A percentile compares a stretch with the other conserved stretches of the same genome.
Conservation (phyloP, 208 protist genomes). For the Acanthamoeba quina region DNA sequence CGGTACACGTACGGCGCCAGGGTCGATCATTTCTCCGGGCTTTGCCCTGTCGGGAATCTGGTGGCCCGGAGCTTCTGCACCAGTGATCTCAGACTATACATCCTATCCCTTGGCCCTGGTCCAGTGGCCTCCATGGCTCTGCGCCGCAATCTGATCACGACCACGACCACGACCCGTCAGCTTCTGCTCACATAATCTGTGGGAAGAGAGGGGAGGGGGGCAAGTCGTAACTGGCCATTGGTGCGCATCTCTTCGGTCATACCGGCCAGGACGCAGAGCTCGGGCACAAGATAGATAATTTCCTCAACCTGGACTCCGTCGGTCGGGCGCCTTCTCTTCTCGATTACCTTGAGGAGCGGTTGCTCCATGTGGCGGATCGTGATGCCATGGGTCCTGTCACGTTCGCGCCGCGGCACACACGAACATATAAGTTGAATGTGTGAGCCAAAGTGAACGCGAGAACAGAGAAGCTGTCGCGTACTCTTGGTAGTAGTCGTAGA, state of each 20-base stretch:
- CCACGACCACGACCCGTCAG: not conserved
- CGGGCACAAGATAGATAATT: not conserved
- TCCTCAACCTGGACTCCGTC: not conserved
- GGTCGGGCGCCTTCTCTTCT: not conserved
- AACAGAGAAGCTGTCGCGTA: not conserved
- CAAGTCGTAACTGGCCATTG: not conserved
- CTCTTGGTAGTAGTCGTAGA: not conserved
- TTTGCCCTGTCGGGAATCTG: not conserved
- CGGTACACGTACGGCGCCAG: not conserved
- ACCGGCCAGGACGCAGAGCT: constrained; percentile 17
- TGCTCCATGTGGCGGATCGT: not conserved
- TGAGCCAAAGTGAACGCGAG: no score
- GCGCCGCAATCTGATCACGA: not conserved
- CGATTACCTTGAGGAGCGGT: not conserved
- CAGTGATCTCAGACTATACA: not conserved
- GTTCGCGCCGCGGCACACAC: not conserved
- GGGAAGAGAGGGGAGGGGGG: not conserved
- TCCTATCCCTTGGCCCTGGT: not conserved
- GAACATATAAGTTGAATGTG: no score
- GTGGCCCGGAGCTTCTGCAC: not conserved
- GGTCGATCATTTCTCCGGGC: not conserved
- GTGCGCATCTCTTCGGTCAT: not conserved
- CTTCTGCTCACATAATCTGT: not conserved
- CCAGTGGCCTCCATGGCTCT: not conserved
- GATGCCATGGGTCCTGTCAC: not conserved